These are phyloP conservation scores for Boletus huronensis DNA, from an alignment of 768 basidiomycete genomes.

Conservation along the genomic window DNA sequence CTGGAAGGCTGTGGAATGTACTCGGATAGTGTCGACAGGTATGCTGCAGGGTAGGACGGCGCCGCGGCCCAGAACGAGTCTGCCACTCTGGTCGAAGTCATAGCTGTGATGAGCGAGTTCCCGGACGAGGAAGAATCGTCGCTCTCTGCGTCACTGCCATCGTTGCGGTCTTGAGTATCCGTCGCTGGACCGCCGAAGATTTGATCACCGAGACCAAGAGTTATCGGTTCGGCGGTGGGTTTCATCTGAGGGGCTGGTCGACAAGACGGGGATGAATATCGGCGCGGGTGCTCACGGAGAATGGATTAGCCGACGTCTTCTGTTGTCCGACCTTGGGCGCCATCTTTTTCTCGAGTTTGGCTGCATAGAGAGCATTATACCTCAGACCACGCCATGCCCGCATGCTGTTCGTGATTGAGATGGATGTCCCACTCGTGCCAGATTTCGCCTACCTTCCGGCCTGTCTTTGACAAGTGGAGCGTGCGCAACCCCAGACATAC, in stretches of 20 bases:
- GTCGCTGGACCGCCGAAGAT: constrained; percentile 51
- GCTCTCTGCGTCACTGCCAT: constrained; percentile 33
- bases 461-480: constrained; percentile 67
- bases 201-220: constrained; percentile 61
- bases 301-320: constrained; percentile 58
- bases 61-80: constrained; percentile 67
- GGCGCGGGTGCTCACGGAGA: constrained; percentile 48
- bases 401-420: constrained; percentile 44
- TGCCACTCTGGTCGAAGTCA: constrained; percentile 50
- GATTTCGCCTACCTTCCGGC: constrained; percentile 63
- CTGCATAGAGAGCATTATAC: constrained; percentile 71
- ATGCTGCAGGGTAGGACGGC: constrained; percentile 64
- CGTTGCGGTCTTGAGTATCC: constrained; percentile 21
- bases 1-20: constrained; percentile 62
- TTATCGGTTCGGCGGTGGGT: constrained; percentile 27
- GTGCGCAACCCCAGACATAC: constrained; percentile 82
- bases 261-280: background rate
- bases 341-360: constrained; percentile 60
- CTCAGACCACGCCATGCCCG: constrained; percentile 79
- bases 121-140: constrained; percentile 40
- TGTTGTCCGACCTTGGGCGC: constrained; percentile 38
- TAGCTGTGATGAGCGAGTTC: constrained; percentile 52
- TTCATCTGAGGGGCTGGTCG: constrained; percentile 20
- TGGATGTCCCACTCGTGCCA: background rate
- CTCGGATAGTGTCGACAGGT: constrained; percentile 73